Base-by-base conservation (phyloP, 169 alveolate genomes). In the Plasmodium gallinaceum region DNA sequence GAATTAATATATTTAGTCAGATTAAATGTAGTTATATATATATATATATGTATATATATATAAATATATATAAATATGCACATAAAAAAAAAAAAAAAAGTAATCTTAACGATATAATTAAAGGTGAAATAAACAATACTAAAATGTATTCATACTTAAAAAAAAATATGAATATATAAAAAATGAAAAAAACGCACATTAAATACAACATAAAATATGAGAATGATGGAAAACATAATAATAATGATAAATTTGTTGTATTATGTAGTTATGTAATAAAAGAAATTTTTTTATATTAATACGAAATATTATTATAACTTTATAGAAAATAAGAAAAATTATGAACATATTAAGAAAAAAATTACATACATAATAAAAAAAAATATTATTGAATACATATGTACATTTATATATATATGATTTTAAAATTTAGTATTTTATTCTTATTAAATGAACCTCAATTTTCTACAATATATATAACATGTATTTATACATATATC, bases 401-500 rank as follows among this genome's bases (percentile, higher is more conserved):
- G 24, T 64, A 24, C 52, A 64, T 61, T 12, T 61, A 61, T 64
- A 24, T 64, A 24, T 20, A 37, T 32, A 32, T 32, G 4, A 58
- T 58, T 4, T 26, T 14, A 16, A 58, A 10, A 58, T 58, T 48
- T 48, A 48, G 12, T 32, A 32, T 2, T 24, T 7, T 18, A 0
- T 8, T 58, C 0, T 58, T 26, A 5, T 20, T 58, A 58, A 5
- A 58, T 22, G n/a, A 16, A 18, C 24, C 70, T 61, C 70, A 61
- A 18, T 24, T 61, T 9, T 61, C 39, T 32, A 32, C 39, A 32
- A 32, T 4, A 32, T 32, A 32, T 32, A 32, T 32, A 32, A 32
- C 64, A 69, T 69, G 43, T 39, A 69, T 37, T 62, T 37, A 12
- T 20, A 7, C 72, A 62, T 62, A 37, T 22, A 62, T 6, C 18